Evolutionary conservation across 2,329 filamentous ascomycete species (phyloP), one percentile per base, ranked within the genome.

Genomic region (Ploettnerulaceae sp.): DNA sequence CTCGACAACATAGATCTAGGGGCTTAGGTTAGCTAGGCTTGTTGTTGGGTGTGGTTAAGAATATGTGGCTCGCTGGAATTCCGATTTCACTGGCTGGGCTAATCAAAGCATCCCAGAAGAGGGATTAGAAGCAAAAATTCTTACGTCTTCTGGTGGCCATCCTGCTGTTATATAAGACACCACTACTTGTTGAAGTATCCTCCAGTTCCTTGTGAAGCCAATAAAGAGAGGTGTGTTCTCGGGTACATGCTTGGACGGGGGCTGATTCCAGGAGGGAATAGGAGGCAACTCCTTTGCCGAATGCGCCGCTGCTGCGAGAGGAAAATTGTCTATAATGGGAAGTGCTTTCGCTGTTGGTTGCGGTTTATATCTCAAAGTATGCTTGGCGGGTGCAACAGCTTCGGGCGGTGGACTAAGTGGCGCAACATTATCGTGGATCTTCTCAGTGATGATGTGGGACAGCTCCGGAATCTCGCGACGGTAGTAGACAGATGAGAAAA

Each of bases 161-260:
- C 77, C 77, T 2, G 75, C 73, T 1, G 76, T 73, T 52, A 81
- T 72, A 60, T 81, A 81, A 8, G 69, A 72, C 7, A 77, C 69
- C 1, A 81, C 71, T 3, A 71, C 66, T 61, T 81, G 77, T 11
- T 76, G 68, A 1, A 81, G 67, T 47, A 80, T 64, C 2, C 71
- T 70, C 71, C 72, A 78, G 45, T 72, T 71, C 25, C 75, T 67
- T 0, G 76, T 78, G 64, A 81, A 81, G n/a, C 76, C 74, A 49
- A 81, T 77, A 38, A 80, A 66, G 7, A 81, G 67, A 2, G 77
- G 75, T 3, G 77, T 72, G 5, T 66, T 61, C 41, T 64, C 64
- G 56, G 68, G 66, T 3, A 67, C 58, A 45, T 70, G 63, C 29
- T 62, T 52, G 12, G 61, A 58, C 0, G 72, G 67, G 7, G 72